Conservation (phyloP, 2,329 filamentous ascomycete species). For the Alternaria panax region DNA sequence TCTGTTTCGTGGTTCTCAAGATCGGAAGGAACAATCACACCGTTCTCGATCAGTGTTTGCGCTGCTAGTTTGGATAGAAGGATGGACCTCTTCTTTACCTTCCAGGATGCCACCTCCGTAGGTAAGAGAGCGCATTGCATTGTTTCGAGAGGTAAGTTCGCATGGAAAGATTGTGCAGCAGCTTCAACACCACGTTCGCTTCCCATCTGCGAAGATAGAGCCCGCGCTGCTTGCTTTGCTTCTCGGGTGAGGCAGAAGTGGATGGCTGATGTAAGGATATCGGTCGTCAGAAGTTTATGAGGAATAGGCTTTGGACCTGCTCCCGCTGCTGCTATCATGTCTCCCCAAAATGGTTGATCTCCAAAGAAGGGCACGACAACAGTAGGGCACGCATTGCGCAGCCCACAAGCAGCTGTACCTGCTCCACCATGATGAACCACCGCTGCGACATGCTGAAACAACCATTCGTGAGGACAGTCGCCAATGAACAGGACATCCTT, state of each 20-base stretch:
- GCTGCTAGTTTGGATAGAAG: constrained; percentile 35
- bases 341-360: constrained; percentile 47
- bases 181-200: constrained; percentile 32
- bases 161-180: constrained; percentile 38
- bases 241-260: constrained; percentile 28
- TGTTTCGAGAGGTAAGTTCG: constrained; percentile 35
- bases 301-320: constrained; percentile 39
- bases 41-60: constrained; percentile 30
- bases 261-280: constrained; percentile 36
- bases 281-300: constrained; percentile 35
- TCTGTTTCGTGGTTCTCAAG: constrained; percentile 32
- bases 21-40: constrained; percentile 22
- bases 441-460: constrained; percentile 78
- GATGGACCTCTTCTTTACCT: constrained; percentile 24
- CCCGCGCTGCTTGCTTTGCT: constrained; percentile 22
- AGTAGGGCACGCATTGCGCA: constrained; percentile 77
- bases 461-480: constrained; percentile 85
- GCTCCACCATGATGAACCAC: constrained; percentile 87
- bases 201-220: constrained; percentile 32
- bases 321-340: constrained; percentile 41
- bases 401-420: constrained; percentile 83
- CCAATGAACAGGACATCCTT: constrained; percentile 62
- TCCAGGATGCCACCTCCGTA: constrained; percentile 33
- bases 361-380: constrained; percentile 78
- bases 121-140: constrained; percentile 32